These are phyloP conservation scores for Naganishia vishniacii DNA, from an alignment of 768 basidiomycete genomes.

Conservation along the genomic window DNA sequence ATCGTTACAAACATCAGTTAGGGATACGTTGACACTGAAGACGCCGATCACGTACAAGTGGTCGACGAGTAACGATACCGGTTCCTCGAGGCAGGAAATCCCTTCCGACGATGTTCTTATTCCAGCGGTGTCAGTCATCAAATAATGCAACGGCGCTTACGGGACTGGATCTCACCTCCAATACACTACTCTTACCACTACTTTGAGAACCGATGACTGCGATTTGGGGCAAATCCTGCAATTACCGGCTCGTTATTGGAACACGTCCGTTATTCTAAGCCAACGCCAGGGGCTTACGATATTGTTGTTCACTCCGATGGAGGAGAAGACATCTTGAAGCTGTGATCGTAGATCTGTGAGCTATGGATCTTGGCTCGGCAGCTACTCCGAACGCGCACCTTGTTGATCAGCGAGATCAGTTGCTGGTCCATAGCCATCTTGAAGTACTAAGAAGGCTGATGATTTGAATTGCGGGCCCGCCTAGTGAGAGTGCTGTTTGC, in stretches of 20 bases:
- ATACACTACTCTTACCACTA: conserved; percentile 52
- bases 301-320: conserved; percentile 47
- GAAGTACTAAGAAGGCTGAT: not conserved
- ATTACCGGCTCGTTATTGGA: not conserved
- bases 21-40: conserved; percentile 3
- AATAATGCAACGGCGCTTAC: too few relatives aligned
- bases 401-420: conserved; percentile 50
- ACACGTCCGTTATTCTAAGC: too few relatives aligned
- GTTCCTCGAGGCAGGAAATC: conserved; percentile 98
- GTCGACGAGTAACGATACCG: conserved; percentile 95
- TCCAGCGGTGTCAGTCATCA: not conserved
- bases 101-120: conserved; percentile 97
- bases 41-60: conserved; percentile 60
- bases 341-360: conserved; percentile 18
- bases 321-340: conserved; percentile 50
- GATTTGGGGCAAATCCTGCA: conserved; percentile 52
- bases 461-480: not conserved
- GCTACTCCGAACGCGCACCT: conserved; percentile 38
- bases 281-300: conserved; percentile 36
- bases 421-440: conserved; percentile 46
- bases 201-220: conserved; percentile 52
- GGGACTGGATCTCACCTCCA: conserved; percentile 50
- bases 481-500: too few relatives aligned
- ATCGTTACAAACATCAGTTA: not conserved
- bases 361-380: conserved; percentile 18